Evolutionary conservation across 768 basidiomycete genomes (phyloP).

Genomic region (Boletus tylopilopsis): DNA sequence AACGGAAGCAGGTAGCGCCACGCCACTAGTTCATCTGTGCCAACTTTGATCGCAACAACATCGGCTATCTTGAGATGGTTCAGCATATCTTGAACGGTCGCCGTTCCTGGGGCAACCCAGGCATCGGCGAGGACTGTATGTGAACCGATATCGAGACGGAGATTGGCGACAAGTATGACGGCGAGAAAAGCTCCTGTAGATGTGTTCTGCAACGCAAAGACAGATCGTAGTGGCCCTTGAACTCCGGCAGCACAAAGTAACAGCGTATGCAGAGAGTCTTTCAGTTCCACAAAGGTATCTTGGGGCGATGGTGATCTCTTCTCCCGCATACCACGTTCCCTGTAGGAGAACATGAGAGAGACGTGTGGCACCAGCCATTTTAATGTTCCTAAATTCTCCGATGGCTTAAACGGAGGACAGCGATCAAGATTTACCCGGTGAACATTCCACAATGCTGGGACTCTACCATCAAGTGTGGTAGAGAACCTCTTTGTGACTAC

Average conservation of each 20-base stretch:
- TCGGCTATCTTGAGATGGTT: slow-evolving; percentile 5
- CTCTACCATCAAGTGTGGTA: slow-evolving; percentile 12
- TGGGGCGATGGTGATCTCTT: background rate
- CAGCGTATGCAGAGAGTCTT: slow-evolving; percentile 30
- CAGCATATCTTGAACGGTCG: slow-evolving; percentile 2
- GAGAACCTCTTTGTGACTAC: slow-evolving; percentile 28
- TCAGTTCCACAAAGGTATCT: slow-evolving; percentile 31
- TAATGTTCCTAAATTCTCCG: slow-evolving; percentile 1
- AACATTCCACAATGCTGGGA: slow-evolving; percentile 32
- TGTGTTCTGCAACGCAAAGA: slow-evolving; percentile 18
- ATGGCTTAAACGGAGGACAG: slow-evolving; percentile 31
- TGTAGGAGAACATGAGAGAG: slow-evolving; percentile 29
- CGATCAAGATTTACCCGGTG: slow-evolving; percentile 37
- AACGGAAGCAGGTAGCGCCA: slow-evolving; percentile 54
- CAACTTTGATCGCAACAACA: slow-evolving; percentile 13
- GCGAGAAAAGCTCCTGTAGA: slow-evolving; percentile 28
- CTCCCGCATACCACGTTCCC: slow-evolving; percentile 24
- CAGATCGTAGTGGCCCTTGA: slow-evolving; percentile 12
- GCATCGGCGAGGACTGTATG: slow-evolving; percentile 52
- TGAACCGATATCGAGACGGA: slow-evolving; percentile 46
- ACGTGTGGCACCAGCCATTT: slow-evolving; percentile 35
- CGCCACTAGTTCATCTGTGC: slow-evolving; percentile 22
- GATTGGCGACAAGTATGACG: slow-evolving; percentile 42
- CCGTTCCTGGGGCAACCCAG: slow-evolving; percentile 40
- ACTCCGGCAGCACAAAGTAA: slow-evolving; percentile 26